Percentiles rank a stretch among this genome's conserved stretches.
phyloP scores from a whole-genome alignment of 2,329 filamentous ascomycete genomes.

The Cladorrhinum sp. region DNA sequence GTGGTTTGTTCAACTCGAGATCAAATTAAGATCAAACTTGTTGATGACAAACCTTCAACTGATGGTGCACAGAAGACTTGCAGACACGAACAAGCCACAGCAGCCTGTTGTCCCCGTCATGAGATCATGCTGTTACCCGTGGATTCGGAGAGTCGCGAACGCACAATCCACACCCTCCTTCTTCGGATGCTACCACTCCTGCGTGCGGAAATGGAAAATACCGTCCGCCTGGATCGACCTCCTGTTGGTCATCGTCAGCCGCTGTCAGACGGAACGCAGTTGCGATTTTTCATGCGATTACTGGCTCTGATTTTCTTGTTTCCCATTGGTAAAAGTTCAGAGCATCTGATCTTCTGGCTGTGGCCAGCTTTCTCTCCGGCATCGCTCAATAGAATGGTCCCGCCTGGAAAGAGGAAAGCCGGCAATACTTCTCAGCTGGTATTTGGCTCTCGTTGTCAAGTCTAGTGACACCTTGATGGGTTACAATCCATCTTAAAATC shows the following conservation, averaged over 20 bases:
- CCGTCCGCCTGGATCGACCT: conserved; percentile 11
- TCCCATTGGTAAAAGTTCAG: background rate
- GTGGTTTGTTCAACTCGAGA: background rate
- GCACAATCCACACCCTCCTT: background rate
- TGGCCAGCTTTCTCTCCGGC: no score
- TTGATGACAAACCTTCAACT: background rate
- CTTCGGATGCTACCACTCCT: conserved; percentile 3
- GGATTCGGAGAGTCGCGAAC: background rate
- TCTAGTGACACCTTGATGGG: background rate
- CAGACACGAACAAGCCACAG: conserved; percentile 16
- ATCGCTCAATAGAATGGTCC: no score
- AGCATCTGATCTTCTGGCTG: background rate
- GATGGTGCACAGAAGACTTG: background rate
- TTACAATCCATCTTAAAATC: background rate
- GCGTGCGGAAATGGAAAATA: background rate
- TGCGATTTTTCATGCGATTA: background rate
- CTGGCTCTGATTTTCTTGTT: background rate
- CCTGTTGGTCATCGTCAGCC: conserved; percentile 14
- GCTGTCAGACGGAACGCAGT: background rate
- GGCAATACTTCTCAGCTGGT: no score
- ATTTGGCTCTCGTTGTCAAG: no score
- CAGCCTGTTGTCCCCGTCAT: background rate
- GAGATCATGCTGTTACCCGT: conserved; percentile 15
- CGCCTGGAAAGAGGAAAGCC: background rate
- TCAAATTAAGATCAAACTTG: background rate